phyloP scores from a whole-genome alignment of 2,329 filamentous ascomycete species.

The Akanthomyces dipterigenus region DNA sequence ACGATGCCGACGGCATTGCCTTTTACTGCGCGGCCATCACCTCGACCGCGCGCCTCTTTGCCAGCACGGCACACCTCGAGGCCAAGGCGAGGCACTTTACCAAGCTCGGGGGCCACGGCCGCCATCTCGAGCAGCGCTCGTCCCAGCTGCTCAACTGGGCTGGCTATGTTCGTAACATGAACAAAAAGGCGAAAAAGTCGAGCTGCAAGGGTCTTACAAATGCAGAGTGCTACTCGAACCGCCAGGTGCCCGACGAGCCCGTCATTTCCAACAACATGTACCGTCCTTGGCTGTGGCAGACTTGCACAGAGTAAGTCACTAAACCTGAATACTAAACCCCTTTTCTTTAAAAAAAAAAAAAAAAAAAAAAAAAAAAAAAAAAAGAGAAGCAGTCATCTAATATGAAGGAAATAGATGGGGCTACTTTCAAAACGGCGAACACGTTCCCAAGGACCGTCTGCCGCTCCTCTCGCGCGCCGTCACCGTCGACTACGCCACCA shows the following conservation, averaged over 20 bases:
- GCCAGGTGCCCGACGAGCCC: slow-evolving; percentile 17
- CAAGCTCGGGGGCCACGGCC: slow-evolving; percentile 32
- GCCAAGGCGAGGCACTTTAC: slow-evolving; percentile 34
- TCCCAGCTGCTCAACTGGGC: slow-evolving; percentile 45
- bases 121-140: slow-evolving; percentile 26
- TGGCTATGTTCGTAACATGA: slow-evolving; percentile 31
- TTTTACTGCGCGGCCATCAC: slow-evolving; percentile 43
- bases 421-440: slow-evolving; percentile 67
- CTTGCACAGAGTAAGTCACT: slow-evolving; percentile 43
- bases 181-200: slow-evolving; percentile 22
- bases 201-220: slow-evolving; percentile 21
- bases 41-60: slow-evolving; percentile 34
- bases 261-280: slow-evolving; percentile 17
- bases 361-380: neutral
- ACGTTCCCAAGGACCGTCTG: slow-evolving; percentile 55
- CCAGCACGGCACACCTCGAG: slow-evolving; percentile 30
- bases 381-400: neutral
- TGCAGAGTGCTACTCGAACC: slow-evolving; percentile 26
- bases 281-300: slow-evolving; percentile 47
- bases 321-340: neutral
- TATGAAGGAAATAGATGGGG: slow-evolving; percentile 56
- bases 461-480: slow-evolving; percentile 67
- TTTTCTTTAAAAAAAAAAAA: neutral
- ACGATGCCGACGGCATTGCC: slow-evolving; percentile 35
- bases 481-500: slow-evolving; percentile 54